phyloP scores from a whole-genome alignment of 2,329 filamentous ascomycete species.

The Stagonosporopsis vannaccii region DNA sequence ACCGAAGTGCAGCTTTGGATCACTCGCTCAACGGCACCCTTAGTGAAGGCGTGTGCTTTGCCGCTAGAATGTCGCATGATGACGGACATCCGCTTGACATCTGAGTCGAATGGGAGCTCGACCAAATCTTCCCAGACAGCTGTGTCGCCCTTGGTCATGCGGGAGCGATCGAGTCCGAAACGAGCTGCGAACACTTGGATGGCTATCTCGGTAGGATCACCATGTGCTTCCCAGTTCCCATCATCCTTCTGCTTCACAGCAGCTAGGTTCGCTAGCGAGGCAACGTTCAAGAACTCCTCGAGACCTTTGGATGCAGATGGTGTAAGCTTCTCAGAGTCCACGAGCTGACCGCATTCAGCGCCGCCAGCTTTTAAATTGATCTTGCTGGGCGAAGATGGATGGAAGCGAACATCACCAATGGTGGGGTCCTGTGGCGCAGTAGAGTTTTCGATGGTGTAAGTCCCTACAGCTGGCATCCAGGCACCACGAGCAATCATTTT shows the following conservation, averaged over 20 bases:
- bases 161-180: constrained; percentile 68
- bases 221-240: constrained; percentile 48
- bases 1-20: constrained; percentile 67
- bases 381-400: constrained; percentile 29
- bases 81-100: constrained; percentile 79
- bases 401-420: constrained; percentile 38
- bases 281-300: constrained; percentile 46
- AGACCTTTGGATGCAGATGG: constrained; percentile 24
- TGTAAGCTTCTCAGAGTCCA: constrained; percentile 22
- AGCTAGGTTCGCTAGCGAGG: constrained; percentile 59
- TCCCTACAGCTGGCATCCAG: constrained; percentile 49
- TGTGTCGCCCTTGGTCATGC: constrained; percentile 53
- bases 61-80: constrained; percentile 60
- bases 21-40: constrained; percentile 74
- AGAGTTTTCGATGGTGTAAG: constrained; percentile 47
- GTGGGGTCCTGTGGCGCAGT: constrained; percentile 46
- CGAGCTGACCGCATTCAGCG: constrained; percentile 13
- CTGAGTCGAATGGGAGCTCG: constrained; percentile 77
- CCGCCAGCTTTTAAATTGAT: constrained; percentile 30
- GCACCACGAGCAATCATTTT: constrained; percentile 53
- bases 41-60: constrained; percentile 61
- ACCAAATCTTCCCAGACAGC: constrained; percentile 54
- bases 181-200: constrained; percentile 77
- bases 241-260: constrained; percentile 56
- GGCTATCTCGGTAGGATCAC: constrained; percentile 69